Percentiles rank a stretch among this genome's conserved stretches.
Evolutionary conservation across 2,329 filamentous ascomycete species (phyloP).

Genomic region (Ascochyta viciae-villosae): DNA sequence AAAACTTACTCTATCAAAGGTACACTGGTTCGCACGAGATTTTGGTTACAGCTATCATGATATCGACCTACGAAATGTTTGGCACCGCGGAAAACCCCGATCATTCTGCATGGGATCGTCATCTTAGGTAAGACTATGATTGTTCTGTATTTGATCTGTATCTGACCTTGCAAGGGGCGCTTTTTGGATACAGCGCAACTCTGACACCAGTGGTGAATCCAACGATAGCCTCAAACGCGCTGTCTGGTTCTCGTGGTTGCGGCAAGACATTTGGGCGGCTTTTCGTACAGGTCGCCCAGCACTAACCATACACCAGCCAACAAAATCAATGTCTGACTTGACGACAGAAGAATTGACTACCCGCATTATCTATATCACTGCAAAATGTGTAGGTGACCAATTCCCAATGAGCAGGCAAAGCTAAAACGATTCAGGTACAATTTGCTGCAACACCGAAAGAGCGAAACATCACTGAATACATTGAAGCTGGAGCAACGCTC

Average conservation of each 20-base stretch:
- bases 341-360: conserved; percentile 61
- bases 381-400: conserved; percentile 63
- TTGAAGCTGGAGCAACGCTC: conserved; percentile 56
- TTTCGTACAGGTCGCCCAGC: conserved; percentile 64
- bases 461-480: conserved; percentile 46
- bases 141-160: neutral
- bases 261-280: conserved; percentile 70
- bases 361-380: conserved; percentile 62
- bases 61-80: conserved; percentile 71
- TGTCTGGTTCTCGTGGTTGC: conserved; percentile 71
- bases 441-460: conserved; percentile 61
- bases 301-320: conserved; percentile 65
- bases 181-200: conserved; percentile 69
- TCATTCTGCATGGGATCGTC: conserved; percentile 64
- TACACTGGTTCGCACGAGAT: conserved; percentile 66
- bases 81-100: conserved; percentile 56
- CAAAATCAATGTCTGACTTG: conserved; percentile 56
- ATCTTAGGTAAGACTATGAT: conserved; percentile 54
- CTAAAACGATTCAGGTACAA: conserved; percentile 49
- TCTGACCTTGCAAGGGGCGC: conserved; percentile 52
- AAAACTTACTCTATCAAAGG: conserved; percentile 63
- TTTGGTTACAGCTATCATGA: conserved; percentile 64
- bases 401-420: conserved; percentile 48
- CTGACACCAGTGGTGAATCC: conserved; percentile 65
- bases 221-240: conserved; percentile 61